Evolutionary conservation across 305 asterid species (phyloP).

Genomic region (Striga hermonthica): DNA sequence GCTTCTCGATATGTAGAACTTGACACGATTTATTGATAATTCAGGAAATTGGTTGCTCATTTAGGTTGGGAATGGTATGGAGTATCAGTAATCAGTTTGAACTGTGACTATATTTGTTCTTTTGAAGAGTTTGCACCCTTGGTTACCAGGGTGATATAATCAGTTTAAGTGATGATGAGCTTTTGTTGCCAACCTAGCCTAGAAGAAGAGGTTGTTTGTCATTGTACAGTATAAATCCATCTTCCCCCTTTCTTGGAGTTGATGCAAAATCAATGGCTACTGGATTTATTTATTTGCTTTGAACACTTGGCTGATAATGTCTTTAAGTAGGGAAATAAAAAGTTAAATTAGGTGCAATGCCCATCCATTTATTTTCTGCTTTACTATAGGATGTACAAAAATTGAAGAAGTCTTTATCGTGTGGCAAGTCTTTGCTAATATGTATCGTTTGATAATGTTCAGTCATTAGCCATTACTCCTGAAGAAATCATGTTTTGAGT

Average conservation of each 20-base stretch:
- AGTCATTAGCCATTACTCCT: conserved; percentile 15
- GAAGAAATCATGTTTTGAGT: not conserved
- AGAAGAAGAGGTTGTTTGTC: not conserved
- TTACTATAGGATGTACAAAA: conserved; percentile 12
- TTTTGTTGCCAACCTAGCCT: not conserved
- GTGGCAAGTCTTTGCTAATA: not conserved
- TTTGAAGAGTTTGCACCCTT: conserved; percentile 8
- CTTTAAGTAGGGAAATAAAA: conserved; percentile 4
- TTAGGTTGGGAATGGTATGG: conserved; percentile 18
- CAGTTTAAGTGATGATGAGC: conserved; percentile 8
- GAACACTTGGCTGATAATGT: conserved; percentile 14
- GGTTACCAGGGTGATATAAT: not conserved
- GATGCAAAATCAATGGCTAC: not conserved
- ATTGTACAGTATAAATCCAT: not conserved
- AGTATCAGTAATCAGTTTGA: not conserved
- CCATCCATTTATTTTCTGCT: not conserved
- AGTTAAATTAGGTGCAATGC: not conserved
- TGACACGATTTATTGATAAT: conserved; percentile 13
- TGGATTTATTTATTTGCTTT: not conserved
- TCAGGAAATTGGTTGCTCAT: conserved; percentile 12
- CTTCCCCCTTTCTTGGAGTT: not conserved
- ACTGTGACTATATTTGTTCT: conserved; percentile 1
- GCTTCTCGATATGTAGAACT: not conserved
- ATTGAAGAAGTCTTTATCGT: not conserved
- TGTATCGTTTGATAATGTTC: conserved; percentile 20